A percentile compares a stretch with the other conserved stretches of the same genome.
Evolutionary conservation across 371 early-diverging fungal species (phyloP).

Genomic region (Saksenaea vasiformis): DNA sequence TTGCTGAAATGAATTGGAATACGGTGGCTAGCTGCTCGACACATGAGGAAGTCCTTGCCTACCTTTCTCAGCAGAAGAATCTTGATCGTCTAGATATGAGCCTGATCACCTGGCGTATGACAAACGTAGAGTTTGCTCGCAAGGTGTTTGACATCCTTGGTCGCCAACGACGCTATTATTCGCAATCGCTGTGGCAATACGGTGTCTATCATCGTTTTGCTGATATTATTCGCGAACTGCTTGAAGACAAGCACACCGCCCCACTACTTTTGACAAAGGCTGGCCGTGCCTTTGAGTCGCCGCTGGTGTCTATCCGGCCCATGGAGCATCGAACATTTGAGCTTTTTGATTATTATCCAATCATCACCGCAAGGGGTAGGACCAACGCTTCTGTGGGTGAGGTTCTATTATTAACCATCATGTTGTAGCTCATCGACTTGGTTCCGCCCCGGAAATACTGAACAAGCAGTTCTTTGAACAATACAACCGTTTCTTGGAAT

Average conservation of each 20-base stretch:
- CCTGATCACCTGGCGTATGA: constrained; percentile 38
- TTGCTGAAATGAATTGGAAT: constrained; percentile 14
- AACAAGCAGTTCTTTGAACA: constrained; percentile 47
- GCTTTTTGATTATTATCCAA: constrained; percentile 53
- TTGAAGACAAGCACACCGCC: constrained; percentile 14
- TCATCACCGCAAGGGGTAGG: constrained; percentile 55
- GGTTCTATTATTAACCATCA: background rate
- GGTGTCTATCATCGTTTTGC: constrained; percentile 35
- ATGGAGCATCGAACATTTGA: constrained; percentile 2
- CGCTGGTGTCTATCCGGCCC: constrained; percentile 26
- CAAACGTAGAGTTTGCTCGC: constrained; percentile 30
- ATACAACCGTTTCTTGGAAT: constrained; percentile 44
- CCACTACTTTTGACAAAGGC: constrained; percentile 15
- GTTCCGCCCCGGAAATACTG: constrained; percentile 23
- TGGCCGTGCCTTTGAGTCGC: constrained; percentile 46
- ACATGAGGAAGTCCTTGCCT: constrained; percentile 22
- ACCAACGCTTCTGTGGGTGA: background rate
- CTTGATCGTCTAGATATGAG: constrained; percentile 28
- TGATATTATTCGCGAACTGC: constrained; percentile 26
- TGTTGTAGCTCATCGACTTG: constrained; percentile 15
- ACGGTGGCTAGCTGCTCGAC: constrained; percentile 21
- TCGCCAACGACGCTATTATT: constrained; percentile 15
- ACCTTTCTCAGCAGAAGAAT: constrained; percentile 21
- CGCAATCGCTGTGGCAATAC: constrained; percentile 26
- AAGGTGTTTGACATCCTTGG: constrained; percentile 19